These are phyloP conservation scores for Euphorbia tirucalli DNA, from an alignment of 345 rosid species.

Conservation along the genomic window DNA sequence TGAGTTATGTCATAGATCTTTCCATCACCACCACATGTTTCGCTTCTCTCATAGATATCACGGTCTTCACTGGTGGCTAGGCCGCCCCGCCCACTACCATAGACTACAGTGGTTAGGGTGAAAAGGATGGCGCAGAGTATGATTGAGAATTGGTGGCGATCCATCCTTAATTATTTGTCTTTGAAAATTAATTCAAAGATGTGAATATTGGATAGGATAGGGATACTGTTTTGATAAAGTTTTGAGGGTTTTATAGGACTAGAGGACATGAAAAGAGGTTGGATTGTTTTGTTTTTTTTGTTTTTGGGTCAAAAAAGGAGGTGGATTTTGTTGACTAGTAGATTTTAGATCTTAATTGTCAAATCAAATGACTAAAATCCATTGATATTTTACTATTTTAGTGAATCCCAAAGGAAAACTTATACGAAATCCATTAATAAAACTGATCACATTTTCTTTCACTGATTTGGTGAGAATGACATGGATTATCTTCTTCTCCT, in stretches of 20 bases:
- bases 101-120: background rate
- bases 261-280: background rate
- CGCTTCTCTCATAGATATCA: slow-evolving; percentile 49
- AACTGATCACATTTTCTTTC: no score
- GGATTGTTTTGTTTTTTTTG: no score
- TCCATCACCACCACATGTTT: no score
- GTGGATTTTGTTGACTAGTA: background rate
- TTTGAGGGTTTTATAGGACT: background rate
- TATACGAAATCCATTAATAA: no score
- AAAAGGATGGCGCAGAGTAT: background rate
- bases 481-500: no score
- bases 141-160: background rate
- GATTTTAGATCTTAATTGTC: no score
- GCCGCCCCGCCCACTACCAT: background rate
- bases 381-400: no score
- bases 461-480: no score
- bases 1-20: slow-evolving; percentile 72
- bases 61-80: slow-evolving; percentile 8
- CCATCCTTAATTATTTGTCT: background rate
- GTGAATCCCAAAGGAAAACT: no score
- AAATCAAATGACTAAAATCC: no score
- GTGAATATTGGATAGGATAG: background rate
- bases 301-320: no score
- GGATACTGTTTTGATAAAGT: background rate
- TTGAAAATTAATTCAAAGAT: background rate